Evolutionary conservation across 352 stramenopile species (phyloP).

Genomic region (Phytophthora constricta): DNA sequence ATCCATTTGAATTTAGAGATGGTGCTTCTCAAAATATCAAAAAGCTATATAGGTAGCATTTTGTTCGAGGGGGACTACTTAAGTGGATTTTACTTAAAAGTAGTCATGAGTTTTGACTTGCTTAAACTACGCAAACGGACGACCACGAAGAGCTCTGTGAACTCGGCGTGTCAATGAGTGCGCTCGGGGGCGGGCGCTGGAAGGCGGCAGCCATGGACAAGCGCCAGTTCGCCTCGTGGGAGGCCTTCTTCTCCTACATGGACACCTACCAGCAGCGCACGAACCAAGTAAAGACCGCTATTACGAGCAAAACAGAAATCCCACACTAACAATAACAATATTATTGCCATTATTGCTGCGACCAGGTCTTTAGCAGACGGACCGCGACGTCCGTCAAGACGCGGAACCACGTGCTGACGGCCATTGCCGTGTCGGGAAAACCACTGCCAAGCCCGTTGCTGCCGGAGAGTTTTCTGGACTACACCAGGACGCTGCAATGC

Average conservation of each 20-base stretch:
- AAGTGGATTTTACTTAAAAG: no score
- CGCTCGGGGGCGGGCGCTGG: no score
- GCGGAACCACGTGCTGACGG: slow-evolving; percentile 39
- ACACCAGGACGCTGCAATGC: slow-evolving; percentile 41
- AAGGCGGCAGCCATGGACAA: slow-evolving; percentile 25
- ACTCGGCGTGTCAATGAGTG: no score
- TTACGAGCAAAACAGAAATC: not conserved
- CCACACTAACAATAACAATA: not conserved
- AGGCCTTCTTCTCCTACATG: slow-evolving; percentile 39
- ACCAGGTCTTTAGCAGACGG: slow-evolving; percentile 34
- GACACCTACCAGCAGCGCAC: slow-evolving; percentile 36
- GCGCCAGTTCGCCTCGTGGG: slow-evolving; percentile 33
- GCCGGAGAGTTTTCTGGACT: slow-evolving; percentile 40
- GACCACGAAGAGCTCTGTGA: no score
- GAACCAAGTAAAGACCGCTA: slow-evolving; percentile 18
- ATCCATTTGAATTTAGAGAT: no score
- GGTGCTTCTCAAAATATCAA: no score
- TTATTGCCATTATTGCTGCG: no score
- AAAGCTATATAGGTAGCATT: no score
- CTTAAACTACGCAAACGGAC: no score
- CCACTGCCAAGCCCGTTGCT: slow-evolving; percentile 15
- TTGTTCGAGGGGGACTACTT: no score
- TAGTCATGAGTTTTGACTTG: no score
- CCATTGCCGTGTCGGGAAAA: slow-evolving; percentile 23
- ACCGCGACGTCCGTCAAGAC: slow-evolving; percentile 41